Evolutionary conservation across 108 stramenopile genomes (phyloP).

Genomic region (Cylindrotheca fusiformis): DNA sequence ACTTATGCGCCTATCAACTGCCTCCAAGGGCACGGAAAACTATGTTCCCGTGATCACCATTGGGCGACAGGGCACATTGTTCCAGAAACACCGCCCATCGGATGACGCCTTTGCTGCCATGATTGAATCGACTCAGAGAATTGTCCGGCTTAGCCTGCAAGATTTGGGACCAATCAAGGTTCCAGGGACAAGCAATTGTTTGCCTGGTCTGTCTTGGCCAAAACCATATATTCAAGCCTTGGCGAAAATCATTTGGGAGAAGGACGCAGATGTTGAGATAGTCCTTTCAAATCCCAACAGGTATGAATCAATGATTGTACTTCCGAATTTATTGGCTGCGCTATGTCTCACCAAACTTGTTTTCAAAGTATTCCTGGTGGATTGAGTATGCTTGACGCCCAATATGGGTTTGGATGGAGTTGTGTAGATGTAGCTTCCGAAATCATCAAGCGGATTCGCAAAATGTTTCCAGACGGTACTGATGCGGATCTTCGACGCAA

Average conservation of each 20-base stretch:
- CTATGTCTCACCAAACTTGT: no score
- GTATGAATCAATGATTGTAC: no score
- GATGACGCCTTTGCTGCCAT: slow-evolving; percentile 52
- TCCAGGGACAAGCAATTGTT: slow-evolving; percentile 31
- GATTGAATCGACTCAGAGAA: slow-evolving; percentile 35
- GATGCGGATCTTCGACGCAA: slow-evolving; percentile 27
- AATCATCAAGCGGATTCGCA: slow-evolving; percentile 36
- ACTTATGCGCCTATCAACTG: slow-evolving; percentile 5
- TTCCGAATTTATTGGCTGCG: no score
- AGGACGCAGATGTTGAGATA: slow-evolving; percentile 45
- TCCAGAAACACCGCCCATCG: slow-evolving; percentile 28
- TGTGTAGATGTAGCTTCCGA: slow-evolving; percentile 60
- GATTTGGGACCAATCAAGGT: slow-evolving; percentile 44
- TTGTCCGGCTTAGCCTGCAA: slow-evolving; percentile 40
- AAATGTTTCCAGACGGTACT: slow-evolving; percentile 29
- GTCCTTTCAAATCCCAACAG: slow-evolving; percentile 39
- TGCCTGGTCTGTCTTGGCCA: slow-evolving; percentile 42
- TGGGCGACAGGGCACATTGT: slow-evolving; percentile 38
- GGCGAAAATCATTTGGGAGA: slow-evolving; percentile 33
- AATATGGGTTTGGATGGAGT: slow-evolving; percentile 64
- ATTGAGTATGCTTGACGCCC: slow-evolving; percentile 43
- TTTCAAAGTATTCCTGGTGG: slow-evolving; percentile 37
- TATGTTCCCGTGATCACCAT: slow-evolving; percentile 36
- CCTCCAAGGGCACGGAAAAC: slow-evolving; percentile 1
- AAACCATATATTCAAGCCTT: slow-evolving; percentile 30